Conservation (phyloP, 495 filamentous ascomycete genomes). For the Talaromyces thailandensis region DNA sequence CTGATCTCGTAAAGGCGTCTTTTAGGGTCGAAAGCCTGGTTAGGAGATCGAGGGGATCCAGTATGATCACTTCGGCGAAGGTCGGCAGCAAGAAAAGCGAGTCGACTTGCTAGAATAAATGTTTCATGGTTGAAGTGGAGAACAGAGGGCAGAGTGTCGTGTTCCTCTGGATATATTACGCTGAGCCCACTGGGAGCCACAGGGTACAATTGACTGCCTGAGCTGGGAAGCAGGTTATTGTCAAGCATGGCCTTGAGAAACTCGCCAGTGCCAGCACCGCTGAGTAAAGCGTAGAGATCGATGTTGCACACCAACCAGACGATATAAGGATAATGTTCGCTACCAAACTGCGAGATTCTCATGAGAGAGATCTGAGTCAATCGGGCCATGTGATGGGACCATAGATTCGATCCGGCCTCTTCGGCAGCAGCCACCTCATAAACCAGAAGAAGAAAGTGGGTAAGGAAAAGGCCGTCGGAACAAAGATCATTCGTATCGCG, state of each 20-base stretch:
- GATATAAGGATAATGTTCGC: slow-evolving; percentile 42
- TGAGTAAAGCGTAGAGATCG: slow-evolving; percentile 47
- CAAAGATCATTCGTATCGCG: slow-evolving; percentile 39
- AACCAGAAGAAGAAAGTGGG: slow-evolving; percentile 51
- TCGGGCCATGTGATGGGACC: slow-evolving; percentile 47
- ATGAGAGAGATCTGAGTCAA: slow-evolving; percentile 41
- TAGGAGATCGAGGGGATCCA: not conserved
- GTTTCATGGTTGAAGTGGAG: slow-evolving; percentile 38
- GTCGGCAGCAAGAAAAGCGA: slow-evolving; percentile 33
- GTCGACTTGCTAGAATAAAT: slow-evolving; percentile 27
- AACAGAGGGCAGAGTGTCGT: slow-evolving; percentile 28
- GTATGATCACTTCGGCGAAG: slow-evolving; percentile 11
- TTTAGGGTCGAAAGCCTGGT: slow-evolving; percentile 7
- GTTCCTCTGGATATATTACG: slow-evolving; percentile 26
- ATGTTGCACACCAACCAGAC: slow-evolving; percentile 49
- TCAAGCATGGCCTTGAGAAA: slow-evolving; percentile 40
- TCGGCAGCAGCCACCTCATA: slow-evolving; percentile 47
- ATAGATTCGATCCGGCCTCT: slow-evolving; percentile 38
- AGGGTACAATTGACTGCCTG: slow-evolving; percentile 25
- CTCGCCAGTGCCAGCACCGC: slow-evolving; percentile 41
- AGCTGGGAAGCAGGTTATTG: slow-evolving; percentile 38
- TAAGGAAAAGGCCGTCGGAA: slow-evolving; percentile 48
- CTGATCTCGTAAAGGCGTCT: slow-evolving; percentile 24
- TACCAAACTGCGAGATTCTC: slow-evolving; percentile 32
- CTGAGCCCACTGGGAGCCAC: slow-evolving; percentile 16